Evolutionary conservation across 83 land plant genomes (phyloP), one percentile per base, ranked within the genome.

Genomic region (Isoetes engelmannii): DNA sequence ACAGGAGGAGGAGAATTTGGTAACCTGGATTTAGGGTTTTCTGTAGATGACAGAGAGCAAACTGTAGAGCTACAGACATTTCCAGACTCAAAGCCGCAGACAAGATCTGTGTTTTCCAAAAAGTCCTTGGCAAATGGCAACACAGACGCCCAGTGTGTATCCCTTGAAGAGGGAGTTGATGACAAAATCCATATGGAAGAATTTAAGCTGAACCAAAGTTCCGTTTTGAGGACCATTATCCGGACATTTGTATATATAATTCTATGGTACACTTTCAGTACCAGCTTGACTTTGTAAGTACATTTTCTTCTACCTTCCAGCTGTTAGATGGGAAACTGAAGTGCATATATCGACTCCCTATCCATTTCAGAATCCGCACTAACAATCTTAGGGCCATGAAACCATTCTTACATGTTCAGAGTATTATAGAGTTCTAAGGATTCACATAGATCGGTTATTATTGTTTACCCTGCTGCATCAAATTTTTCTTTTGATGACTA

Each of bases 221-320:
- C 72, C 18, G 4, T 69, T 8, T 6, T 54, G 10, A 21, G 42
- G 18, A 69, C 49, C 10, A 68, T 79, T 67, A 61, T 85, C 62
- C 80, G 72, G 53, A 83, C 87, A 6, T 61, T 85, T 55, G 63
- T 79, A 45, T 74, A 75, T 18, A 71, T 85, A 17, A 65, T 85
- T 4, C 46, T 85, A 12, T 85, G 87, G 87, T 85, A 85, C 62
- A 79, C 82, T 13, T 82, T 79, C 69, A 82, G 87, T 72, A 79
- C 81, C 53, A 71, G 84, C 28, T 76, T 79, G 73, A 79, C 80
- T 9, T 70, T 79, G 82, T 84, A 66, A 83, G 71, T 69, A n/a
- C 7, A 47, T 42, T 12, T 51, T 12, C 17, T 12, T 51, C 15
- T 51, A 17, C 17, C 15, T 51, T 15, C 55, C 0, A 12, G 15